These are phyloP conservation scores for Keqinozyma sinolaborantium DNA, from an alignment of 1,139 yeast species.

Conservation along the genomic window DNA sequence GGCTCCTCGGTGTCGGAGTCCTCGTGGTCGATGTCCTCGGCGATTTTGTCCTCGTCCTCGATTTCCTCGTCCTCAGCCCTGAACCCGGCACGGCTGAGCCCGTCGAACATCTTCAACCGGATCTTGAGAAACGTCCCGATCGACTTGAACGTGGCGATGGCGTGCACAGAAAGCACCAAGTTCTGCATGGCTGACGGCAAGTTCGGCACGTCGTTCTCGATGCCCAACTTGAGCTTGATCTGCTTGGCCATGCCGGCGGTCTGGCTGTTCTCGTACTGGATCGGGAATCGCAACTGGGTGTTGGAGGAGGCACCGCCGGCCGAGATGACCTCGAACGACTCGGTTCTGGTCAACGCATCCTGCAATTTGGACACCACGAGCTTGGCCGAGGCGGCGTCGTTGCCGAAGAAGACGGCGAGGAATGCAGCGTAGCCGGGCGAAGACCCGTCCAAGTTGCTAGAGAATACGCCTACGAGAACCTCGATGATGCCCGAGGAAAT, in stretches of 20 bases:
- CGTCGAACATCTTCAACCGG: slow-evolving; percentile 23
- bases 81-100: slow-evolving; percentile 10
- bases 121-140: slow-evolving; percentile 59
- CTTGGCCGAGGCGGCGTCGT: slow-evolving; percentile 16
- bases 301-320: slow-evolving; percentile 35
- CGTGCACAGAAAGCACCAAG: slow-evolving; percentile 72
- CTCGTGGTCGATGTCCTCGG: slow-evolving; percentile 7
- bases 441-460: slow-evolving; percentile 18
- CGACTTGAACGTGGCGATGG: slow-evolving; percentile 79
- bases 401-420: slow-evolving; percentile 38
- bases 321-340: slow-evolving; percentile 68
- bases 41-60: slow-evolving; percentile 9
- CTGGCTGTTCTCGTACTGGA: slow-evolving; percentile 20
- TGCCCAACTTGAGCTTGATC: slow-evolving; percentile 52
- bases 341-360: slow-evolving; percentile 72
- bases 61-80: slow-evolving; percentile 10
- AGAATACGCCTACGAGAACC: slow-evolving; percentile 41
- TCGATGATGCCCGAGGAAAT: slow-evolving; percentile 65
- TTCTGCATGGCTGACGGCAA: slow-evolving; percentile 31
- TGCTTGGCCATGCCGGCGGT: slow-evolving; percentile 73
- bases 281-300: slow-evolving; percentile 6
- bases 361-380: slow-evolving; percentile 52
- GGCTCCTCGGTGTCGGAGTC: slow-evolving; percentile 11
- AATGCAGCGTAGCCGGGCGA: slow-evolving; percentile 43
- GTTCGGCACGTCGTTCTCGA: slow-evolving; percentile 20